Conservation (phyloP, 2,329 filamentous ascomycete species). For the Trichoderma cornu-damae region DNA sequence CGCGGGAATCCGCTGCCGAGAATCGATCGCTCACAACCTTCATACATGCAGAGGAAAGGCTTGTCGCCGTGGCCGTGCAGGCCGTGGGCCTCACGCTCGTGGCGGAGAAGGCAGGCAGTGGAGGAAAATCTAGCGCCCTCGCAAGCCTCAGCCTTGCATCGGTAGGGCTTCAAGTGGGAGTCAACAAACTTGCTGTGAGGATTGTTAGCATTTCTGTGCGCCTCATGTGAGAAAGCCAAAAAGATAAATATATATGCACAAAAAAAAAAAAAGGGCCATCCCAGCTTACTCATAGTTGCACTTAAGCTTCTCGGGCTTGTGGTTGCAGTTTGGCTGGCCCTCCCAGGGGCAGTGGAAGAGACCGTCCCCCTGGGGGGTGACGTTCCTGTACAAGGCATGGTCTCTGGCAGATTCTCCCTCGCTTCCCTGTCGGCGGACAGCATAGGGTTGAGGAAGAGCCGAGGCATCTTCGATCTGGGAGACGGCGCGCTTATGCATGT, state of each 20-base stretch:
- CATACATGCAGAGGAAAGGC: constrained; percentile 82
- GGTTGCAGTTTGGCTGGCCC: constrained; percentile 66
- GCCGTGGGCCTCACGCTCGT: constrained; percentile 92
- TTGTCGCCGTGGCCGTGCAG: constrained; percentile 93
- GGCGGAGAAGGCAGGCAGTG: constrained; percentile 87
- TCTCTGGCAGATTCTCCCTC: constrained; percentile 57
- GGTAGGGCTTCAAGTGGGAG: constrained; percentile 93
- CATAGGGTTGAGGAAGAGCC: constrained; percentile 36
- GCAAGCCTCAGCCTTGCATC: constrained; percentile 81
- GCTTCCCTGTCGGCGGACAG: constrained; percentile 43
- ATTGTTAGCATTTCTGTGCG: not conserved
- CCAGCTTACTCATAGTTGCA: constrained; percentile 91
- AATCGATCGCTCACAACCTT: constrained; percentile 78
- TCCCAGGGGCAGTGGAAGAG: constrained; percentile 92
- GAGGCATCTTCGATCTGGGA: constrained; percentile 31
- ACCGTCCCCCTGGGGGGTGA: constrained; percentile 61
- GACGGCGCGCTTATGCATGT: constrained; percentile 24
- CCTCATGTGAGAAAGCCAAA: too few relatives aligned
- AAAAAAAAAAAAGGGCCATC: constrained; percentile 17
- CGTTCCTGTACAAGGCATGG: constrained; percentile 67
- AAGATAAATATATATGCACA: too few relatives aligned
- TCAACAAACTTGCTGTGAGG: constrained; percentile 83
- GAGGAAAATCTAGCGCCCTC: constrained; percentile 88
- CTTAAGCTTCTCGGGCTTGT: constrained; percentile 93
- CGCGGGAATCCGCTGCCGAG: constrained; percentile 86